phyloP scores from a whole-genome alignment of 1,139 yeast genomes.

The Pneumocystis oryctolagi region DNA sequence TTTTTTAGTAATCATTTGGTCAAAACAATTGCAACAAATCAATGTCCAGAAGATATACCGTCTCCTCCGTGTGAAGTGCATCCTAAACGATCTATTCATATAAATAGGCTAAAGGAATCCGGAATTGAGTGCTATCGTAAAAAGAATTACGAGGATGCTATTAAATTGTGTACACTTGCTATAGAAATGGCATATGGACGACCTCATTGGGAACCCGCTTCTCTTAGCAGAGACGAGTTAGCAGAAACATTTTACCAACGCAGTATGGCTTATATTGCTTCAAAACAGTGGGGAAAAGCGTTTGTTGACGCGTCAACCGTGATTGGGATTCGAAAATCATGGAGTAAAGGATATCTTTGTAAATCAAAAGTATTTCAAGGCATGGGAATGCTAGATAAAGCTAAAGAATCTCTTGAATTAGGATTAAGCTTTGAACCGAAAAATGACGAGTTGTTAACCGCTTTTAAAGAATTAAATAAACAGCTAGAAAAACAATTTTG shows the following conservation, averaged over 20 bases:
- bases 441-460: slow-evolving; percentile 32
- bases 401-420: slow-evolving; percentile 61
- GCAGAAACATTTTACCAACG: slow-evolving; percentile 60
- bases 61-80: slow-evolving; percentile 46
- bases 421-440: slow-evolving; percentile 36
- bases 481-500: slow-evolving; percentile 4
- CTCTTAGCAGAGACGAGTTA: slow-evolving; percentile 62
- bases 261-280: slow-evolving; percentile 64
- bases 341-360: slow-evolving; percentile 69
- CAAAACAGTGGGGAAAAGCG: slow-evolving; percentile 54
- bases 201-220: slow-evolving; percentile 76
- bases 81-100: slow-evolving; percentile 36
- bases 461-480: slow-evolving; percentile 21
- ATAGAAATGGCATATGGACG: slow-evolving; percentile 69
- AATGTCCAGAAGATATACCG: slow-evolving; percentile 21
- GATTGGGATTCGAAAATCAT: slow-evolving; percentile 43
- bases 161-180: slow-evolving; percentile 58
- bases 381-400: slow-evolving; percentile 55
- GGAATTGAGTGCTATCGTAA: slow-evolving; percentile 53
- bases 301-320: slow-evolving; percentile 69
- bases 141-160: slow-evolving; percentile 54
- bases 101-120: slow-evolving; percentile 57
- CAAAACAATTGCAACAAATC: background rate
- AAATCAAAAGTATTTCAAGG: slow-evolving; percentile 61
- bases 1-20: background rate